Percentiles rank a stretch among this genome's conserved stretches.
Conservation (phyloP, 2,329 filamentous ascomycete species). For the Catunica adiposa region DNA sequence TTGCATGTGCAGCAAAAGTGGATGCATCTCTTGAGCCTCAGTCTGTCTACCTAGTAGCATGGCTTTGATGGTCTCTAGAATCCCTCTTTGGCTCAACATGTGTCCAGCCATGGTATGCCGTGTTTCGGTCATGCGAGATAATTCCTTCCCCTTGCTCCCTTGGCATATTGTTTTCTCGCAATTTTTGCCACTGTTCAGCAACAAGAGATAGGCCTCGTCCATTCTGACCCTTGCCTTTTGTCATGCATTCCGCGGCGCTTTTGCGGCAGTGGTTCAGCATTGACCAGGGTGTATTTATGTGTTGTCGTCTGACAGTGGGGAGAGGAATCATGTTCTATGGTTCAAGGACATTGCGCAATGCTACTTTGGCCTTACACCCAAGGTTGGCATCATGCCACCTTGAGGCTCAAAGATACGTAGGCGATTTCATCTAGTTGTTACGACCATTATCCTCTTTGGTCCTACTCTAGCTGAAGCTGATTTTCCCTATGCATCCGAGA, state of each 20-base stretch:
- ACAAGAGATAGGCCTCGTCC: neutral
- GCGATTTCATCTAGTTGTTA: constrained; percentile 5
- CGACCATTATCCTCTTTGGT: neutral
- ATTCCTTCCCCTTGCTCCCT: neutral
- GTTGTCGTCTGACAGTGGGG: constrained; percentile 7
- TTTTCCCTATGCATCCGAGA: neutral
- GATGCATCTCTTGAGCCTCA: neutral
- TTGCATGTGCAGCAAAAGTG: constrained; percentile 1
- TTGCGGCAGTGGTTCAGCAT: neutral
- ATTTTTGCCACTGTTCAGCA: neutral
- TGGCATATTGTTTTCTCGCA: neutral
- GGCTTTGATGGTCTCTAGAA: neutral
- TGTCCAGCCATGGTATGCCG: too few species aligned
- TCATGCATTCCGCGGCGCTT: neutral
- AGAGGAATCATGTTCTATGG: neutral
- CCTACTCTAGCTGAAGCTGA: neutral
- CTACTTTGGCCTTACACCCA: neutral
- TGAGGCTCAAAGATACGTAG: neutral
- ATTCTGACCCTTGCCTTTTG: neutral
- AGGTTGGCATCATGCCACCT: constrained; percentile 5
- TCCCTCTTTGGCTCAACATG: neutral
- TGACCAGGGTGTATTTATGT: neutral
- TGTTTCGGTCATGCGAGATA: too few species aligned
- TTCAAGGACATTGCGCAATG: neutral
- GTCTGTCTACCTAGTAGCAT: too few species aligned